Conservation (phyloP, 2,329 filamentous ascomycete species). For the Exophiala viscosa region DNA sequence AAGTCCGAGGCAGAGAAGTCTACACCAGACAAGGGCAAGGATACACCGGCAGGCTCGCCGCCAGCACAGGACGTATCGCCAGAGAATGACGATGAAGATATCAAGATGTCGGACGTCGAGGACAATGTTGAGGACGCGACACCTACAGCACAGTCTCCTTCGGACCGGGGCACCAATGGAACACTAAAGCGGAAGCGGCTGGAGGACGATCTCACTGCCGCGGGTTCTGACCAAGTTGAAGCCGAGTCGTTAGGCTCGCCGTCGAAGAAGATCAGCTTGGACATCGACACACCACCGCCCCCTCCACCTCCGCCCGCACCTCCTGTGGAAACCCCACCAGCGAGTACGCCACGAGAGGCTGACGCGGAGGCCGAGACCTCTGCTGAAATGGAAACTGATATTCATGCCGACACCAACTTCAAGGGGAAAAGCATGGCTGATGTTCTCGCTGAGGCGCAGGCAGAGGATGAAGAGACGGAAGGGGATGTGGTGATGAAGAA, state of each 20-base stretch:
- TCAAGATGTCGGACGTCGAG: slow-evolving; percentile 44
- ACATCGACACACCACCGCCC: slow-evolving; percentile 30
- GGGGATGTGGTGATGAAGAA: slow-evolving; percentile 14
- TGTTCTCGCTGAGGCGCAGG: slow-evolving; percentile 28
- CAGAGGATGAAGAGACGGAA: slow-evolving; percentile 23
- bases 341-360: slow-evolving; percentile 20
- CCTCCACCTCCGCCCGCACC: slow-evolving; percentile 31
- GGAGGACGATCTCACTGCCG: slow-evolving; percentile 22
- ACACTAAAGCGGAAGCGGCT: slow-evolving; percentile 63
- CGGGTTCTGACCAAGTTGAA: slow-evolving; percentile 24
- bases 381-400: slow-evolving; percentile 24
- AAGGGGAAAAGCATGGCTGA: slow-evolving; percentile 29
- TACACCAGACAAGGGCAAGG: slow-evolving; percentile 38
- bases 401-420: slow-evolving; percentile 28
- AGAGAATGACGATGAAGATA: slow-evolving; percentile 31
- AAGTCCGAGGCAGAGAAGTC: slow-evolving; percentile 64
- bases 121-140: slow-evolving; percentile 35
- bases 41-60: slow-evolving; percentile 30
- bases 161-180: slow-evolving; percentile 23
- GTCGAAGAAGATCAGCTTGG: slow-evolving; percentile 21
- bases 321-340: slow-evolving; percentile 25
- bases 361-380: slow-evolving; percentile 8
- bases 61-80: slow-evolving; percentile 25
- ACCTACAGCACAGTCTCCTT: slow-evolving; percentile 26
- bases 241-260: slow-evolving; percentile 22